Evolutionary conservation across 805 yeast genomes (phyloP).

Genomic region (Kuraishia piskuri): DNA sequence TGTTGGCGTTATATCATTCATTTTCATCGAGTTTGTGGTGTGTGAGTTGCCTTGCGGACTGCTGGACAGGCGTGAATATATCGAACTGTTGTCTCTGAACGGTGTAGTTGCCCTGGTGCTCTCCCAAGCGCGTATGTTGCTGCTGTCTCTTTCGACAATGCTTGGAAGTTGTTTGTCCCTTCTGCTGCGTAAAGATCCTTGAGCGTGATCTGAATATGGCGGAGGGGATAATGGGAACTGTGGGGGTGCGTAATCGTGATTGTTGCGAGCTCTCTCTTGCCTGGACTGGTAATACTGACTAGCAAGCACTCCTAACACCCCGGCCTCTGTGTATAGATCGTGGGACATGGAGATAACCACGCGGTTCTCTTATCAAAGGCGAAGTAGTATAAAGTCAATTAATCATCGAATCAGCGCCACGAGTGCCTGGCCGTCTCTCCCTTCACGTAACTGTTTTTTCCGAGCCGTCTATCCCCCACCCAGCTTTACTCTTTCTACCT

Average conservation of each 20-base stretch:
- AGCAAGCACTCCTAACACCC: slow-evolving; percentile 1
- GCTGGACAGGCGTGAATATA: background rate
- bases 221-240: background rate
- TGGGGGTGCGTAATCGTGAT: background rate
- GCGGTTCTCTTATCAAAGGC: too few relatives aligned
- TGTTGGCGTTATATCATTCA: background rate
- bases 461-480: background rate
- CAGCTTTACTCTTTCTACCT: background rate
- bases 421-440: background rate
- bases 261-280: background rate
- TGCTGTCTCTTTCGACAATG: background rate
- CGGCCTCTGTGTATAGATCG: background rate
- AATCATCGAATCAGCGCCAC: background rate
- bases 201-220: background rate
- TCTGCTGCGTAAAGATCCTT: background rate
- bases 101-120: background rate
- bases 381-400: too few relatives aligned
- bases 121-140: background rate
- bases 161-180: background rate
- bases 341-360: background rate
- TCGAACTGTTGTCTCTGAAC: background rate
- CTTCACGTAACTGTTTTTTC: background rate
- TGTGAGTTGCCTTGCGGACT: background rate
- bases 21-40: background rate
- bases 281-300: background rate